A percentile compares a stretch with the other conserved stretches of the same genome.
phyloP scores from a whole-genome alignment of 345 rosid species.

The Mangifera indica region DNA sequence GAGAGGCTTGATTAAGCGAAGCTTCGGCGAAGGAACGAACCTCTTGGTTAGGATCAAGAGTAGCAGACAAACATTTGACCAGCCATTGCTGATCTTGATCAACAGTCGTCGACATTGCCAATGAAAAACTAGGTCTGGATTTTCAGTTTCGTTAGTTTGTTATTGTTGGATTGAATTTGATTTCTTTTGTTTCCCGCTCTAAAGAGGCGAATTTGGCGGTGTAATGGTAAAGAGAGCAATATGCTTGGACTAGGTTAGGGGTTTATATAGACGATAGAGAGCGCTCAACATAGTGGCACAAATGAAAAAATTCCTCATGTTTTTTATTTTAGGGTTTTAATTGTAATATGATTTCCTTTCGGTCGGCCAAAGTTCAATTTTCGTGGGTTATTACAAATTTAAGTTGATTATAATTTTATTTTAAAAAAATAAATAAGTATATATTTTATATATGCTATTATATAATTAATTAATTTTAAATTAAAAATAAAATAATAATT shows the following conservation, averaged over 20 bases:
- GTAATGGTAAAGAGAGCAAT: neutral
- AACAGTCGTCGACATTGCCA: constrained; percentile 29
- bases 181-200: constrained; percentile 28
- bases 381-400: neutral
- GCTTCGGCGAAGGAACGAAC: constrained; percentile 88
- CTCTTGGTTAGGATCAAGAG: constrained; percentile 78
- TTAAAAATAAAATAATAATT: too few species aligned
- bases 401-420: too few species aligned
- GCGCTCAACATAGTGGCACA: constrained; percentile 14
- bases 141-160: constrained; percentile 2
- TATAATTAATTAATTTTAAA: too few species aligned
- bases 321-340: neutral
- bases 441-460: too few species aligned
- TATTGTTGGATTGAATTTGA: neutral
- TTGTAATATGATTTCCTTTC: neutral
- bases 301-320: constrained; percentile 17
- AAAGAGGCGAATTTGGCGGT: neutral
- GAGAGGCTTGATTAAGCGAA: constrained; percentile 77
- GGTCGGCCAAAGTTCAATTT: neutral
- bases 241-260: constrained; percentile 6
- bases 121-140: neutral
- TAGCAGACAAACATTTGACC: constrained; percentile 75
- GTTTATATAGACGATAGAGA: constrained; percentile 12
- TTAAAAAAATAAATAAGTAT: too few species aligned
- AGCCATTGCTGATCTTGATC: constrained; percentile 94